Percentiles rank a stretch among this genome's conserved stretches.
Evolutionary conservation across 352 stramenopile genomes (phyloP).

Genomic region (Phytophthora fragariaefolia): DNA sequence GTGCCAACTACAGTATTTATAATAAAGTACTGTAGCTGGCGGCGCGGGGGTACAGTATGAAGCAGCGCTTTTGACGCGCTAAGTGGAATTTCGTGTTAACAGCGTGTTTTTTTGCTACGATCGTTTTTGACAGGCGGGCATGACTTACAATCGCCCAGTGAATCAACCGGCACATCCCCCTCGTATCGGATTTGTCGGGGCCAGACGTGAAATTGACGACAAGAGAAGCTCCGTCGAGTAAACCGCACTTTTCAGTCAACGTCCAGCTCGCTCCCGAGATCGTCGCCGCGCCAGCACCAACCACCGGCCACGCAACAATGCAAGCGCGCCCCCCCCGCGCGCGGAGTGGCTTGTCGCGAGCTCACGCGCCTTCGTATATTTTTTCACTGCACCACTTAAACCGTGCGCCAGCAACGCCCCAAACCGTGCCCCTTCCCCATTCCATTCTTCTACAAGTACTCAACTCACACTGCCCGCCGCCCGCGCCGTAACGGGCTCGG

Average conservation of each 20-base stretch:
- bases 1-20: too few relatives aligned
- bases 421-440: neutral
- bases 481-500: neutral
- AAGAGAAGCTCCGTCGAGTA: neutral
- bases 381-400: too few relatives aligned
- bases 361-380: too few relatives aligned
- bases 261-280: neutral
- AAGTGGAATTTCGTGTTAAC: neutral
- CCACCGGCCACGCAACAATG: too few relatives aligned
- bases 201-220: neutral
- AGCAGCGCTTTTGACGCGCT: too few relatives aligned
- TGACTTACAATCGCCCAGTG: slow-evolving; percentile 1
- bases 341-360: too few relatives aligned
- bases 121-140: neutral
- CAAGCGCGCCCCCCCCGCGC: too few relatives aligned
- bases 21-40: too few relatives aligned
- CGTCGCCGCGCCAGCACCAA: neutral
- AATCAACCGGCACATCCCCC: neutral
- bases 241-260: neutral
- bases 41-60: too few relatives aligned
- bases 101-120: neutral
- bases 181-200: neutral
- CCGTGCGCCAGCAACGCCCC: too few relatives aligned
- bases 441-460: neutral
- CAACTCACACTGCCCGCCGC: neutral